Evolutionary conservation across 306 rosid genomes (phyloP).

Genomic region (Prosopis cineraria): DNA sequence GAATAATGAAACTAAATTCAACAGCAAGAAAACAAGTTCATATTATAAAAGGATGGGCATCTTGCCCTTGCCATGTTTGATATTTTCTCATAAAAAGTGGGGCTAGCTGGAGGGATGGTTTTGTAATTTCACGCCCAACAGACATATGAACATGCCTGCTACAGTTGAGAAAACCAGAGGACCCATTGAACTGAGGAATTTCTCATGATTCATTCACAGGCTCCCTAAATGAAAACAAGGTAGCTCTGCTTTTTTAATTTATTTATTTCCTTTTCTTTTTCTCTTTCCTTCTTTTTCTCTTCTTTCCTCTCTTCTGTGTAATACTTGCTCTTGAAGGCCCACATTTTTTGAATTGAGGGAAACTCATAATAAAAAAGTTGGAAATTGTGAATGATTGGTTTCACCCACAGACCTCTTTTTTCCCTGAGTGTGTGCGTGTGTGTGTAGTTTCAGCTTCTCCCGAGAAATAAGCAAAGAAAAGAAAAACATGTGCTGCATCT

Average conservation of each 20-base stretch:
- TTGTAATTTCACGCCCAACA: conserved; percentile 66
- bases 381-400: conserved; percentile 42
- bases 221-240: conserved; percentile 47
- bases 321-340: conserved; percentile 46
- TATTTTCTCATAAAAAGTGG: conserved; percentile 17
- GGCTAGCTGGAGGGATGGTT: conserved; percentile 43
- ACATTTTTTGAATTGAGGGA: conserved; percentile 42
- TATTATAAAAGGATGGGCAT: conserved; percentile 24
- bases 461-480: conserved; percentile 19
- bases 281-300: neutral
- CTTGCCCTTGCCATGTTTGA: conserved; percentile 16
- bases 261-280: neutral
- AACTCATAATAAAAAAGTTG: conserved; percentile 44
- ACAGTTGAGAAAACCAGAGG: conserved; percentile 48
- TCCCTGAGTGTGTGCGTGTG: conserved; percentile 25
- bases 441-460: conserved; percentile 40
- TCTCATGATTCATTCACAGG: conserved; percentile 47
- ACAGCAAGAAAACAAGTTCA: neutral
- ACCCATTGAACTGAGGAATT: conserved; percentile 54
- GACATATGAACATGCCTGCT: conserved; percentile 68
- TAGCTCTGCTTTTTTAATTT: conserved; percentile 9
- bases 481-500: conserved; percentile 17
- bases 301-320: conserved; percentile 32
- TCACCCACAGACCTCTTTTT: conserved; percentile 23
- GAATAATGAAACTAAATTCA: neutral